A percentile compares a stretch with the other conserved stretches of the same genome.
Conservation (phyloP, 73 alveolate genomes). For the Paramecium caudatum region DNA sequence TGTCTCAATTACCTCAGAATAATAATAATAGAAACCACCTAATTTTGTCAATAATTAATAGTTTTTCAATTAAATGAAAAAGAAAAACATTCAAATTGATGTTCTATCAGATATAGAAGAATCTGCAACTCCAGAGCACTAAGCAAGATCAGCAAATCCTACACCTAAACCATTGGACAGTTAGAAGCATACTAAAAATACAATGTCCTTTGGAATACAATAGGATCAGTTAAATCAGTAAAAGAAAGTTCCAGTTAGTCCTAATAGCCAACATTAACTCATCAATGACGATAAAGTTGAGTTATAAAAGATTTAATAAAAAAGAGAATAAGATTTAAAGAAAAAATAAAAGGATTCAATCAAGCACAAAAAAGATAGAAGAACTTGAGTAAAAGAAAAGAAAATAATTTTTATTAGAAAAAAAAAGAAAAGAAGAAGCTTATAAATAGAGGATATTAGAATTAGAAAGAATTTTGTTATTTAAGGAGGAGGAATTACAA, state of each 20-base stretch:
- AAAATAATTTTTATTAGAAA: background rate
- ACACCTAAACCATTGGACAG: background rate
- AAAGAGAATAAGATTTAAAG: background rate
- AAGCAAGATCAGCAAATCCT: too few species aligned
- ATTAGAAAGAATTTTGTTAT: background rate
- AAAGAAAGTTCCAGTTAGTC: background rate
- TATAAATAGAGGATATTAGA: background rate
- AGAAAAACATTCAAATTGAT: background rate
- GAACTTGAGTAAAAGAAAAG: constrained; percentile 10
- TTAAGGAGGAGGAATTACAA: background rate
- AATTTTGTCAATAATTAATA: background rate
- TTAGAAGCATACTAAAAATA: background rate
- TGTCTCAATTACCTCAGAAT: background rate
- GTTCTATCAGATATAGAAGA: too few species aligned
- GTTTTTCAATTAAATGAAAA: background rate
- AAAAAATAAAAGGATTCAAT: background rate
- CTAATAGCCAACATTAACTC: background rate
- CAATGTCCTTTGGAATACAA: constrained; percentile 14
- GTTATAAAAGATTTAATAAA: background rate
- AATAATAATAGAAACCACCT: background rate
- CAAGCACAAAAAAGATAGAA: background rate
- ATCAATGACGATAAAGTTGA: background rate
- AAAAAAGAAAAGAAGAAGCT: too few species aligned
- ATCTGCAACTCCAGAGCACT: too few species aligned
- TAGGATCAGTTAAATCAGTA: background rate